phyloP scores from a whole-genome alignment of 495 filamentous ascomycete genomes.

The Articulospora tetracladia region DNA sequence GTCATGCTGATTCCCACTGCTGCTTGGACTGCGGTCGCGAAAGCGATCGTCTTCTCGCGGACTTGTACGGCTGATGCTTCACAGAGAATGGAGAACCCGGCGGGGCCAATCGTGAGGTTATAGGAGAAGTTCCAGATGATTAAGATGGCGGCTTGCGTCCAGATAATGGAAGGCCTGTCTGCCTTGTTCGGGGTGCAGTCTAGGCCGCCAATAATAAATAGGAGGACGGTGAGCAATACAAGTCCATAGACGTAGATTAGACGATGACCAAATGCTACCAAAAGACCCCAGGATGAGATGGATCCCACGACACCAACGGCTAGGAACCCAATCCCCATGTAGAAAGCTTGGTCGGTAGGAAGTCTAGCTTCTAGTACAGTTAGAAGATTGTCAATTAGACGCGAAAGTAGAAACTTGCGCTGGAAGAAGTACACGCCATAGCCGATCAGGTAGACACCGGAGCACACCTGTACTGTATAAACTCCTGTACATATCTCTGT shows the following conservation, averaged over 20 bases:
- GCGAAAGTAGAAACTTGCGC: constrained; percentile 33
- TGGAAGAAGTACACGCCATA: not conserved
- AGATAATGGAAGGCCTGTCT: constrained; percentile 29
- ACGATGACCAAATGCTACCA: constrained; percentile 42
- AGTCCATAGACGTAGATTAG: constrained; percentile 48
- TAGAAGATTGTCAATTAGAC: constrained; percentile 64
- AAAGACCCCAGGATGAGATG: constrained; percentile 12
- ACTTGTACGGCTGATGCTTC: constrained; percentile 51
- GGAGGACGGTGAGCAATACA: constrained; percentile 33
- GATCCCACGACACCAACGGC: constrained; percentile 33
- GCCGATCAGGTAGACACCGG: constrained; percentile 43
- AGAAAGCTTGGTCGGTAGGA: constrained; percentile 39
- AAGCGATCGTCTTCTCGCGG: constrained; percentile 52
- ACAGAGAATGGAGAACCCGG: constrained; percentile 55
- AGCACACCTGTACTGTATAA: constrained; percentile 67
- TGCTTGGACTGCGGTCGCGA: not conserved
- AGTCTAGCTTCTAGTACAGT: constrained; percentile 68
- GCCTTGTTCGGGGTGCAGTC: constrained; percentile 13
- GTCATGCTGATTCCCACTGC: constrained; percentile 25
- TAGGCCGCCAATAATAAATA: constrained; percentile 29
- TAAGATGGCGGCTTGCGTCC: constrained; percentile 47
- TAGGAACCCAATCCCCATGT: constrained; percentile 50
- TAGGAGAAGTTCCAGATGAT: constrained; percentile 48
- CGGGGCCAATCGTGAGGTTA: constrained; percentile 53
- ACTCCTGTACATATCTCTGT: constrained; percentile 56